Conservation (phyloP, 805 yeast species). For the Suhomyces canberraensis region DNA sequence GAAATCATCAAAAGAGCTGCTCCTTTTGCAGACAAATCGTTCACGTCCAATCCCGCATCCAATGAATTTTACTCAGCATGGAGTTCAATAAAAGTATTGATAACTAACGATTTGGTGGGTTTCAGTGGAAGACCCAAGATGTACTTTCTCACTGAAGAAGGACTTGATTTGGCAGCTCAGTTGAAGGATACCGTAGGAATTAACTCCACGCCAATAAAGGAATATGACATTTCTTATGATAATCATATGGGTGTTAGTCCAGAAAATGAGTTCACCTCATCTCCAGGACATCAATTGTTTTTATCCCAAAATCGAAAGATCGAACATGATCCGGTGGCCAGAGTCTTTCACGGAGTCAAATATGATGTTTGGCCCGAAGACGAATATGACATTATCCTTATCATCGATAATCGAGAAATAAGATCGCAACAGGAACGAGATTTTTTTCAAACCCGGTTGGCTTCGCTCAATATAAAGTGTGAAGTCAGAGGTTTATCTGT, state of each 20-base stretch:
- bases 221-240: conserved; percentile 30
- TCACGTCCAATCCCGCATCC: conserved; percentile 56
- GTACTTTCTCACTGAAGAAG: conserved; percentile 68
- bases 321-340: conserved; percentile 23
- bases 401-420: conserved; percentile 82
- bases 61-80: conserved; percentile 72
- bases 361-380: conserved; percentile 62
- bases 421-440: conserved; percentile 65
- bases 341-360: conserved; percentile 19
- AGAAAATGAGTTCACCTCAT: conserved; percentile 10
- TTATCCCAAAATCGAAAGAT: background rate
- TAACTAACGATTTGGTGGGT: conserved; percentile 57
- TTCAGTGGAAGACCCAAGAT: conserved; percentile 55
- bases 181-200: conserved; percentile 48
- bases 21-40: conserved; percentile 55
- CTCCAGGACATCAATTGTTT: background rate
- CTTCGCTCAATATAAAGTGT: conserved; percentile 44
- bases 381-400: conserved; percentile 54
- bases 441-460: conserved; percentile 59
- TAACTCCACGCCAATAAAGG: conserved; percentile 14
- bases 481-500: conserved; percentile 61
- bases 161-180: conserved; percentile 56
- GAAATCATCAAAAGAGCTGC: conserved; percentile 55
- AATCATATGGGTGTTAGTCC: conserved; percentile 31
- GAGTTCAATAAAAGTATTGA: conserved; percentile 62